phyloP scores from a whole-genome alignment of 2,329 filamentous ascomycete species.

The Apiospora aurea region DNA sequence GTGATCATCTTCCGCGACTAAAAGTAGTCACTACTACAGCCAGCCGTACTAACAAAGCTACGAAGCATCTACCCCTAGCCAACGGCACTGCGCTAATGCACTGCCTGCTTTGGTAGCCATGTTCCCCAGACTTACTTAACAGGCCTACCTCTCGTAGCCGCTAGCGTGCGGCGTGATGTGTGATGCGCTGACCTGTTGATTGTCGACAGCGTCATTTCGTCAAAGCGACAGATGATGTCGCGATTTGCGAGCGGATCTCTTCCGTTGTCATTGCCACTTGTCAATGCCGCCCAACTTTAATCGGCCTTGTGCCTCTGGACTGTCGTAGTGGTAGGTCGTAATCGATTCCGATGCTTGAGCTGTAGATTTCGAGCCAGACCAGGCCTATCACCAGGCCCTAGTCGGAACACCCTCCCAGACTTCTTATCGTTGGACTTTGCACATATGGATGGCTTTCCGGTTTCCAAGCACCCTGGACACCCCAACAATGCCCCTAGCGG shows the following conservation, averaged over 20 bases:
- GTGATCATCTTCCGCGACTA: not conserved
- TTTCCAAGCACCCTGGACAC: slow-evolving; percentile 3
- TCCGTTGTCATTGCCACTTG: not conserved
- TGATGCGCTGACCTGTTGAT: not conserved
- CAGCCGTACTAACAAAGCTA: not conserved
- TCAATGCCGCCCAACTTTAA: not conserved
- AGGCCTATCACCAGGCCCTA: not conserved
- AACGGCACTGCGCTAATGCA: slow-evolving; percentile 7
- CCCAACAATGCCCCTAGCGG: not conserved
- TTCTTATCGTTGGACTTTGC: not conserved
- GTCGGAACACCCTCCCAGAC: not conserved
- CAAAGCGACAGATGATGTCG: slow-evolving; percentile 5
- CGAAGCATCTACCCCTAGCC: not conserved
- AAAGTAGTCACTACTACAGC: not conserved
- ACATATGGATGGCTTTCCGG: not conserved
- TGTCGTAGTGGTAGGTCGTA: not conserved
- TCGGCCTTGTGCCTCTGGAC: not conserved
- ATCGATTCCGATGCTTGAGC: not conserved
- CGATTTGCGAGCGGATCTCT: not conserved
- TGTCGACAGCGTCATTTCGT: not conserved
- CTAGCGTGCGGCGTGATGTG: not conserved
- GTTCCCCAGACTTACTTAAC: slow-evolving; percentile 16
- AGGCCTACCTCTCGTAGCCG: not conserved
- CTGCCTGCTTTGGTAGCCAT: not conserved
- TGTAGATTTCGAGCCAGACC: not conserved